Evolutionary conservation across 306 rosid species (phyloP), one percentile per base, ranked within the genome.

Genomic region (Vicia faba): DNA sequence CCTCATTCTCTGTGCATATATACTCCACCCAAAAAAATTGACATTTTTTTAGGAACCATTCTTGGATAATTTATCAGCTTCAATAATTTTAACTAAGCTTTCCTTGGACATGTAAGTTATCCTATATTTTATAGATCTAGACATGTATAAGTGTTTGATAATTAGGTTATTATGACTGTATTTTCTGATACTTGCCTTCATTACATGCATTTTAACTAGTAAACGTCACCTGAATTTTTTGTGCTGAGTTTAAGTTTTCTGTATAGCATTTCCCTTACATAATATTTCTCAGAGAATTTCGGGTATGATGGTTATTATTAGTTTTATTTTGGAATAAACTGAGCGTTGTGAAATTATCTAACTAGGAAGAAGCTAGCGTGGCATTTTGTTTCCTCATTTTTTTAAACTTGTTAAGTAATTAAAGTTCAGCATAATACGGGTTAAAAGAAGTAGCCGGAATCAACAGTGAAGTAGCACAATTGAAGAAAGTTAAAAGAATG

Each of bases 381-480:
- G 19, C 14, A 1, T 41, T 26, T 54, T 55, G 61, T 35, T 46
- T 16, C 40, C 53, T 55, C 28, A 23, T 64, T 67, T 67, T 18
- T 28, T 40, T 64, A 51, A 49, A 68, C 9, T 15, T 68, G 19
- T 69, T 59, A 33, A 40, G 53, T 44, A 40, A 13, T 18, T 33
- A 67, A 51, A 38, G 8, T 49, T 59, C 64, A 64, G 18, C 68
- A 65, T 71, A 56, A 65, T 71, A 56, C 46, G 41, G 68, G 67
- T 44, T 53, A 15, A 38, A 65, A 50, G 70, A 75, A 63, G 61
- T 35, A 66, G n/a, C 43, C 16, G 11, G 20, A 36, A 65, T 64
- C 45, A 13, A 35, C 70, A 26, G 31, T 10, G 11, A 39, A 16
- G 58, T 61, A 59, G 23, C 36, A 15, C 20, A 74, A 51, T 4